Evolutionary conservation across 2,329 filamentous ascomycete genomes (phyloP).

Genomic region (Cladophialophora carrionii): DNA sequence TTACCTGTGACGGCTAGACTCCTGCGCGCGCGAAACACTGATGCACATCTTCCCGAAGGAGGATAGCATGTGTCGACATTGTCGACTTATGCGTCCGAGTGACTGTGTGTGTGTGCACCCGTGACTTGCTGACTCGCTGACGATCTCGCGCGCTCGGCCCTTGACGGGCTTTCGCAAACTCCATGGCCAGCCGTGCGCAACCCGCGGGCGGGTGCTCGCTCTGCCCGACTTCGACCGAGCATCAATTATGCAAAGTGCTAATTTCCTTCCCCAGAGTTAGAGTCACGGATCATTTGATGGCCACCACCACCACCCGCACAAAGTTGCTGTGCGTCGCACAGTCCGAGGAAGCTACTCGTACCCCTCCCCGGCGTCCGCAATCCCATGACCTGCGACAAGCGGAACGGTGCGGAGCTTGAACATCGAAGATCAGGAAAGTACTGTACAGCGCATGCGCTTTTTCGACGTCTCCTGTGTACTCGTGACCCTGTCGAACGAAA

Average conservation of each 20-base stretch:
- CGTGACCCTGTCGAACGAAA: neutral
- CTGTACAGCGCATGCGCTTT: neutral
- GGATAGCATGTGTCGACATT: neutral
- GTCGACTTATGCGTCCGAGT: conserved; percentile 9
- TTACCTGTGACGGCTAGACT: neutral
- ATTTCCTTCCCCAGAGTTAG: neutral
- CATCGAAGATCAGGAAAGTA: neutral
- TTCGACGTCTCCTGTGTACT: neutral
- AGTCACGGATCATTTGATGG: neutral
- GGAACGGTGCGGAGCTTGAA: conserved; percentile 2
- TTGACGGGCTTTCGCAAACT: conserved; percentile 16
- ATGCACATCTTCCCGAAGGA: conserved; percentile 11
- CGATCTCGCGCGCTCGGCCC: conserved; percentile 7
- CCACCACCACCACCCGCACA: neutral
- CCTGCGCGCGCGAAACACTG: neutral
- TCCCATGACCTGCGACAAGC: conserved; percentile 4
- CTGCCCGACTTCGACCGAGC: conserved; percentile 8
- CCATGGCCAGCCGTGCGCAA: conserved; percentile 7
- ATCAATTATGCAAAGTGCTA: neutral
- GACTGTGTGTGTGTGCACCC: neutral
- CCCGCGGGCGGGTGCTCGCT: neutral
- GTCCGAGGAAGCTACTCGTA: neutral
- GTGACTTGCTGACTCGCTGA: neutral
- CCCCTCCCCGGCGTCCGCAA: conserved; percentile 7
- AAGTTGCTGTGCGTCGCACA: neutral